A percentile compares a stretch with the other conserved stretches of the same genome.
Evolutionary conservation across 331 rosid genomes (phyloP).

Genomic region (Rhamnella rubrinervis): DNA sequence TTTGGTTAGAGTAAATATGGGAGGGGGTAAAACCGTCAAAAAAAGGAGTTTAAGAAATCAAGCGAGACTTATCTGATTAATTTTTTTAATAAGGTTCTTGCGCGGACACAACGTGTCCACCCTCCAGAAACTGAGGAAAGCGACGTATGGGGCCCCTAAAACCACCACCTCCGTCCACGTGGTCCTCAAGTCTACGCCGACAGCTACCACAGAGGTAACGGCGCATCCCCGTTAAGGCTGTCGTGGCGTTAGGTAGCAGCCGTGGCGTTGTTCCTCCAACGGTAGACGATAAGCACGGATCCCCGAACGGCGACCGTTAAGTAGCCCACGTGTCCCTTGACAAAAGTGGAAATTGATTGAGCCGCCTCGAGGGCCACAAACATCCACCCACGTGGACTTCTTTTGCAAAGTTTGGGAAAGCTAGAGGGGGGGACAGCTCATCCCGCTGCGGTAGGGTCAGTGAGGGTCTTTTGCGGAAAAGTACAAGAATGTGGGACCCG

Average conservation of each 20-base stretch:
- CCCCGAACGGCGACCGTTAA: constrained; percentile 18
- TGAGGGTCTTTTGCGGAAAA: neutral
- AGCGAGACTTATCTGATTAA: neutral
- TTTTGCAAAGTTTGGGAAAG: neutral
- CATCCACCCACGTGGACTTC: constrained; percentile 4
- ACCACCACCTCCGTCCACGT: constrained; percentile 12
- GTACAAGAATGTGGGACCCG: neutral
- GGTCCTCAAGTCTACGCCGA: neutral
- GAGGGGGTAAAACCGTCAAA: neutral
- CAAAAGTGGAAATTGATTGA: neutral
- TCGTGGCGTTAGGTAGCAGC: constrained; percentile 9
- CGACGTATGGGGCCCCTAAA: neutral
- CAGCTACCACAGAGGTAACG: neutral
- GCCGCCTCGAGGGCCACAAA: constrained; percentile 2
- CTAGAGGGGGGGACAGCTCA: constrained; percentile 3
- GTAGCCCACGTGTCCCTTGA: constrained; percentile 13
- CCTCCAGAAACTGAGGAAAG: neutral
- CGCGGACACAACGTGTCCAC: constrained; percentile 20
- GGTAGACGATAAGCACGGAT: neutral
- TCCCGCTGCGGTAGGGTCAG: neutral
- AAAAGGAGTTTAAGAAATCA: too few relatives aligned
- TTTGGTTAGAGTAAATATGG: neutral
- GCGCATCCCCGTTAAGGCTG: constrained; percentile 10
- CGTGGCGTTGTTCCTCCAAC: neutral
- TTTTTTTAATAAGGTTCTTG: neutral